These are phyloP conservation scores for Oryza glaberrima DNA, from an alignment of 176 grass and related monocot species.

Conservation along the genomic window DNA sequence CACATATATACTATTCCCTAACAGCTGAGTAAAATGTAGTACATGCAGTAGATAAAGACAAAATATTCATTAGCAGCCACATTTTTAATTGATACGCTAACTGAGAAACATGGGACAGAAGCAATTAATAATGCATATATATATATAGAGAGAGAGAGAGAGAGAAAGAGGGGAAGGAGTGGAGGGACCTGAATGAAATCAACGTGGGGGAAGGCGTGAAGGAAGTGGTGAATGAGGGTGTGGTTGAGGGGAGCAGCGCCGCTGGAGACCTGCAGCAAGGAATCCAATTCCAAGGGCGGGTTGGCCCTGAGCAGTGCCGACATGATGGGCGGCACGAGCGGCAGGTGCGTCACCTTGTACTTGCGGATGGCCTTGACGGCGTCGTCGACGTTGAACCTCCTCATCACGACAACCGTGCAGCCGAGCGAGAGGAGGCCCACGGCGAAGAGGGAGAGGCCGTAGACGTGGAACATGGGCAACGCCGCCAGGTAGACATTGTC, in stretches of 20 bases:
- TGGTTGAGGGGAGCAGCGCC: slow-evolving; percentile 64
- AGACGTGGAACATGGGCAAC: slow-evolving; percentile 95
- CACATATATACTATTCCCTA: no score
- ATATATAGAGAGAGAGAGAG: no score
- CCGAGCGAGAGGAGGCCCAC: slow-evolving; percentile 78
- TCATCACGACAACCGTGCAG: slow-evolving; percentile 73
- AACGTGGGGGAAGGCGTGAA: slow-evolving; percentile 62
- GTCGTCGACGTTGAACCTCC: slow-evolving; percentile 55
- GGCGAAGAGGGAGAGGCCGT: slow-evolving; percentile 80
- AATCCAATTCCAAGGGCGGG: slow-evolving; percentile 31
- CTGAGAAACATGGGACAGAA: no score
- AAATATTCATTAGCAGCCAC: no score
- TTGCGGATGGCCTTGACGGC: slow-evolving; percentile 51
- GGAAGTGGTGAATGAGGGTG: slow-evolving; percentile 57
- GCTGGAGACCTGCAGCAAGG: slow-evolving; percentile 61
- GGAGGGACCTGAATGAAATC: slow-evolving; percentile 73
- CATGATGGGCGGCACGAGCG: slow-evolving; percentile 75
- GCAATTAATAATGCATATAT: no score
- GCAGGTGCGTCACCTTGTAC: slow-evolving; percentile 74
- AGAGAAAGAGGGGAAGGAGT: not conserved
- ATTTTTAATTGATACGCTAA: no score
- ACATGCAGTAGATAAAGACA: not conserved
- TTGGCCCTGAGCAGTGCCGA: slow-evolving; percentile 47
- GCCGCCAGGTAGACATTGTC: slow-evolving; percentile 77
- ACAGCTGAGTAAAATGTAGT: not conserved